phyloP scores from a whole-genome alignment of 495 filamentous ascomycete species.

The Talaromyces borbonicus region DNA sequence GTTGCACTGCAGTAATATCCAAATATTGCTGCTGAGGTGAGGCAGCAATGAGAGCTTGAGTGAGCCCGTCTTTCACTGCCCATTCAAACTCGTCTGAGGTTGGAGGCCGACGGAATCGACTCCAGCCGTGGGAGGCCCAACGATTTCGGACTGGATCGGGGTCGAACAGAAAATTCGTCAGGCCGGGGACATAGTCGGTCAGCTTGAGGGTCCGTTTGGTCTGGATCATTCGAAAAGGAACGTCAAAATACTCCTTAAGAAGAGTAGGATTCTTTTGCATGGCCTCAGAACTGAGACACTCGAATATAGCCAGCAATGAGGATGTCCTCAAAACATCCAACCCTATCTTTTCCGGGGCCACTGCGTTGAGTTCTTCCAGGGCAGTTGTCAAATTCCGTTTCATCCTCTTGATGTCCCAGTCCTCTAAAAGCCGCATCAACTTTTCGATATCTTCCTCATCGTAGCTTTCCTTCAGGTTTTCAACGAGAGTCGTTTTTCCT shows the following conservation, averaged over 20 bases:
- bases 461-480: constrained; percentile 50
- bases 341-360: constrained; percentile 37
- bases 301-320: constrained; percentile 51
- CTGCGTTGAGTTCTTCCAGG: constrained; percentile 34
- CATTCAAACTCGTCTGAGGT: constrained; percentile 68
- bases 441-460: constrained; percentile 52
- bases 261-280: constrained; percentile 43
- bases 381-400: constrained; percentile 42
- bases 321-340: constrained; percentile 37
- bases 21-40: constrained; percentile 31
- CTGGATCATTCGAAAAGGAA: constrained; percentile 68
- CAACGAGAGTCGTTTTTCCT: constrained; percentile 51
- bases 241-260: constrained; percentile 56
- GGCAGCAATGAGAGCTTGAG: constrained; percentile 24
- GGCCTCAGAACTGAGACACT: constrained; percentile 51
- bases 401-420: constrained; percentile 54
- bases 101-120: constrained; percentile 45
- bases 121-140: constrained; percentile 64
- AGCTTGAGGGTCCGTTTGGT: constrained; percentile 60
- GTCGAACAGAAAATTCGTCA: constrained; percentile 72
- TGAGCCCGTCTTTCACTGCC: constrained; percentile 61
- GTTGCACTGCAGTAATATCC: constrained; percentile 42
- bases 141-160: constrained; percentile 42
- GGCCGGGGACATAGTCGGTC: constrained; percentile 61
- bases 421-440: constrained; percentile 46